Percentiles rank a stretch among this genome's conserved stretches.
Evolutionary conservation across 257 asterid genomes (phyloP).

Genomic region (Catharanthus roseus): DNA sequence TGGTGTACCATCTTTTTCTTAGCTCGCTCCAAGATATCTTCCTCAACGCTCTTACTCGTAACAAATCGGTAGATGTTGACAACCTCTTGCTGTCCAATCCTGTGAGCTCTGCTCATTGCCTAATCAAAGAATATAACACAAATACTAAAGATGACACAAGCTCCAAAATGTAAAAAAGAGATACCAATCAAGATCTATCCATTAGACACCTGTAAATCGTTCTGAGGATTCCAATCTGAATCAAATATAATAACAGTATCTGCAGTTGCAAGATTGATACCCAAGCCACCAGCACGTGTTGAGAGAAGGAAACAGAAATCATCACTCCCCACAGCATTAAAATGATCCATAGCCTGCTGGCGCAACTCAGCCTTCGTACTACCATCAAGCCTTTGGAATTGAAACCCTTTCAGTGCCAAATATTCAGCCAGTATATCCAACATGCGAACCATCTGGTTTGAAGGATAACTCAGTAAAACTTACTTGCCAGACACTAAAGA

Average conservation of each 20-base stretch:
- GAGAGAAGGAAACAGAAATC: conserved; percentile 99
- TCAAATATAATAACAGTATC: conserved; percentile 98
- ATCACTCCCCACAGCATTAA: conserved; percentile 95
- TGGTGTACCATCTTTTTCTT: conserved; percentile 93
- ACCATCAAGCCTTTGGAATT: conserved; percentile 96
- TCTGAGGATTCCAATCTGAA: conserved; percentile 99
- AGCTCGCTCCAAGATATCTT: conserved; percentile 97
- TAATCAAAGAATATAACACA: conserved; percentile 22
- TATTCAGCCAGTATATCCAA: conserved; percentile 94
- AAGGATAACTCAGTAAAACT: conserved; percentile 19
- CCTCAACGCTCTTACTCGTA: conserved; percentile 99
- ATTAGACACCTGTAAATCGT: conserved; percentile 82
- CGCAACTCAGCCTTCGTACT: conserved; percentile 97
- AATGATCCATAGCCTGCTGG: conserved; percentile 99
- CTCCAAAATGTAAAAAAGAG: conserved; percentile 4
- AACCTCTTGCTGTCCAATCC: conserved; percentile 99
- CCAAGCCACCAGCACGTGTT: conserved; percentile 99
- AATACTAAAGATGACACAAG: not conserved
- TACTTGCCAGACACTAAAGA: conserved; percentile 7
- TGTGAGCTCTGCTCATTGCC: conserved; percentile 99
- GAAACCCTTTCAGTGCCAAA: conserved; percentile 87
- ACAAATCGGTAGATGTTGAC: conserved; percentile 97
- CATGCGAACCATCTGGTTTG: conserved; percentile 94
- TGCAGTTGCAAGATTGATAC: conserved; percentile 98
- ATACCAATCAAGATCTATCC: conserved; percentile 7